Base-by-base conservation (phyloP, 805 yeast species). In the Blastobotrys attinorum region DNA sequence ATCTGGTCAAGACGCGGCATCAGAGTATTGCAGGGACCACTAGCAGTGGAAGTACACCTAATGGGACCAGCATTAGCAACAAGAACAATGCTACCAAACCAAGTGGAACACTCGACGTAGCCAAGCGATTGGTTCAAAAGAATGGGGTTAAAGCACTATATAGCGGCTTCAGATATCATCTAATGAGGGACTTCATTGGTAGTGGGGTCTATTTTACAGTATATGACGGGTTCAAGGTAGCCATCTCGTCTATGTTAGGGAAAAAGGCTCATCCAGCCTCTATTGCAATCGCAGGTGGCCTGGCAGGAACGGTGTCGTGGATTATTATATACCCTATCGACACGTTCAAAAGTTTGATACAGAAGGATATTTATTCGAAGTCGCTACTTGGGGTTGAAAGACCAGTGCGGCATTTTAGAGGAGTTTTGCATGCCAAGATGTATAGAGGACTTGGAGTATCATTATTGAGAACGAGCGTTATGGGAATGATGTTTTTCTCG, bases 381-480 rank as follows among this genome's bases (percentile, higher is more conserved):
- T 77, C 83, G n/a, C 64, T 83, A 54, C 71, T 66, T 31, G 70
- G 73, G 53, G 39, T 54, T 47, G 40, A 51, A 66, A 33, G 71
- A 71, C 7, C 53, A 58, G 21, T 50, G 44, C 40, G 49, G 48
- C 22, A 37, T 40, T 51, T 51, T 41, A 40, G 42, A 41, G 52
- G 48, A 38, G 45, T 63, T 70, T 38, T 78, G 70, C 31, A 66
- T 63, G 65, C 74, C 40, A 65, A 74, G 22, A 70, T 82, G 73
- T 86, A 84, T 62, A 69, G 87, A 41, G 95, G 95, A 0, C 65
- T 86, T 36, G 85, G 87, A 1, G 84, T 86, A 22, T 81, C 89
- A 10, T 65, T 83, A 22, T 66, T 79, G 7, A 70, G 95, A 47
- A 79, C 92, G 0, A 75, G 86, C 41, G 54, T 82, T 43, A 82